phyloP scores from a whole-genome alignment of 1,284 basidiomycete species.

The Somion occarium region DNA sequence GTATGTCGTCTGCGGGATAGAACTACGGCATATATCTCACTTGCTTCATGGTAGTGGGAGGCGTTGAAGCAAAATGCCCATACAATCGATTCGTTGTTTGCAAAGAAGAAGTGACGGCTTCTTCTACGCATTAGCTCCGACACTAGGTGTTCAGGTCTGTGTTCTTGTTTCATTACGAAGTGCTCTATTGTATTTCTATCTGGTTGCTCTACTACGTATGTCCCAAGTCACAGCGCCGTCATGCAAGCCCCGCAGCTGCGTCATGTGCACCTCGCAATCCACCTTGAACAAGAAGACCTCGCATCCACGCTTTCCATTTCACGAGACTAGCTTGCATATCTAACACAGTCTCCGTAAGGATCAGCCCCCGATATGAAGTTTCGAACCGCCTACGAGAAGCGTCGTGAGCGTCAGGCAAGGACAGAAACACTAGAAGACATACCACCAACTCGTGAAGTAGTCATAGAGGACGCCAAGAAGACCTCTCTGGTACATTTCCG shows the following conservation, averaged over 20 bases:
- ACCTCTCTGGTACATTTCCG: constrained; percentile 30
- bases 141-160: no score
- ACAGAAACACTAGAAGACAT: constrained; percentile 21
- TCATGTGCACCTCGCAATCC: constrained; percentile 62
- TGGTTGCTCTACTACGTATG: background rate
- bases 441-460: constrained; percentile 69
- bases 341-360: constrained; percentile 55
- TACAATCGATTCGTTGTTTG: constrained; percentile 51
- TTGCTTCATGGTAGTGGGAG: constrained; percentile 46
- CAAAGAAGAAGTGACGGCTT: constrained; percentile 31
- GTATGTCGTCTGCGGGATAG: constrained; percentile 32
- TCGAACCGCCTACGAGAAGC: constrained; percentile 49
- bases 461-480: constrained; percentile 39
- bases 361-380: constrained; percentile 45
- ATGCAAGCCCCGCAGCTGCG: constrained; percentile 63
- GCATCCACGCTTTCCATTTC: constrained; percentile 62
- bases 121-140: constrained; percentile 7
- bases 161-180: constrained; percentile 1
- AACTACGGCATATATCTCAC: background rate
- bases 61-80: constrained; percentile 39
- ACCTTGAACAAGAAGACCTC: constrained; percentile 46
- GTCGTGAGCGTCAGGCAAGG: constrained; percentile 10
- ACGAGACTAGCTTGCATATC: constrained; percentile 62
- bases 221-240: constrained; percentile 11
- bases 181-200: constrained; percentile 7